phyloP scores from a whole-genome alignment of 352 stramenopile genomes.

The Ophiocytium majus region DNA sequence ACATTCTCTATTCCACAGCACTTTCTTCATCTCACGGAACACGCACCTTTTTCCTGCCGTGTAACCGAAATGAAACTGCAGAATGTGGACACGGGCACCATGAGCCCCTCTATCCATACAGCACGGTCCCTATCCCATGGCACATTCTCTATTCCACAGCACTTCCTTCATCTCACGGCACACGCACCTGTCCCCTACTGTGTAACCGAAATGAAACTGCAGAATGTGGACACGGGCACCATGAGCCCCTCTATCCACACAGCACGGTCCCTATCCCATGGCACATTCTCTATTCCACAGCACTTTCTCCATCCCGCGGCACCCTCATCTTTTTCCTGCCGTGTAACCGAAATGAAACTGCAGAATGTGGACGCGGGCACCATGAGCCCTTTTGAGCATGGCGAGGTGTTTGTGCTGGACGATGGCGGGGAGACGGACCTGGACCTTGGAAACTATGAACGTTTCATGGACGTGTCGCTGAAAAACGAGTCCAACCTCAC shows the following conservation, averaged over 20 bases:
- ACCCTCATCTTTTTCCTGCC: too few relatives aligned
- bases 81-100: conserved; percentile 93
- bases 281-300: too few relatives aligned
- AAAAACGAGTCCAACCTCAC: conserved; percentile 96
- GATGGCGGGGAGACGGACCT: conserved; percentile 13
- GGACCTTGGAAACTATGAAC: conserved; percentile 86
- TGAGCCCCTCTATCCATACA: conserved; percentile 89
- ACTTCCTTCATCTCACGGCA: too few relatives aligned
- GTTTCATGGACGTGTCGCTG: conserved; percentile 70
- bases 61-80: too few relatives aligned
- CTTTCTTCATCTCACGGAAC: too few relatives aligned
- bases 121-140: conserved; percentile 92
- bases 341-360: too few relatives aligned
- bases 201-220: too few relatives aligned
- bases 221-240: conserved; percentile 91
- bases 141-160: too few relatives aligned
- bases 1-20: too few relatives aligned
- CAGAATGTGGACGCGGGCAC: conserved; percentile 91
- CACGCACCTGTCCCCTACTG: too few relatives aligned
- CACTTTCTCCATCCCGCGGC: too few relatives aligned
- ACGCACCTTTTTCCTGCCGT: too few relatives aligned
- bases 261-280: conserved; percentile 92
- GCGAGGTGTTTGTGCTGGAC: conserved; percentile 93
- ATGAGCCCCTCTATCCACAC: conserved; percentile 92
- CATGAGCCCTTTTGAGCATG: conserved; percentile 91